Evolutionary conservation across 2,329 filamentous ascomycete genomes (phyloP), one percentile per base, ranked within the genome.

Genomic region (Monilinia laxa): DNA sequence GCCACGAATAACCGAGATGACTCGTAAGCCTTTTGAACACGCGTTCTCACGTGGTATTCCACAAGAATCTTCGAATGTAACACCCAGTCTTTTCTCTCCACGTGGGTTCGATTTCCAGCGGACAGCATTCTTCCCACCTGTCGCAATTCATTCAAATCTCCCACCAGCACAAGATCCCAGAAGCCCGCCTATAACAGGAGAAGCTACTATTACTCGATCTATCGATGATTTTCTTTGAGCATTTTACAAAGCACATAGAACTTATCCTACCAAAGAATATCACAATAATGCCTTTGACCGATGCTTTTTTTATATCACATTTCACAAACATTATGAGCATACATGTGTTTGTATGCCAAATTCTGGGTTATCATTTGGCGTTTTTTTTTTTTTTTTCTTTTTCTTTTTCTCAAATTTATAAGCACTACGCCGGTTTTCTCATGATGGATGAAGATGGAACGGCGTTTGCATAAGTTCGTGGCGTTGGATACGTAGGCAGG

Each of bases 171-270:
- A 84, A 40, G 90, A 93, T 75, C 91, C 91, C 18, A 81, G 91
- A 72, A 93, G 90, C 75, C 90, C 90, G 20, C 88, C 90, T 0
- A 90, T 89, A 16, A 86, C 85, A 73, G 90, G 90, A 51, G 89
- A 90, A 76, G 87, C 86, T 67, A 89, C 90, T 3, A 93, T 94
- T 68, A 86, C 88, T 62, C 83, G 90, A 66, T 93, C 89, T 67
- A 94, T 94, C 73, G 89, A 91, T 76, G 90, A 93, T 74, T 81
- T 92, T 62, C 80, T 93, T 77, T 93, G 82, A 83, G 51, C 42
- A 51, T 64, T 66, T 57, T 51, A 20, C 57, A 45, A 25, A 56
- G 60, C 51, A 56, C 52, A 67, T 67, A 52, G 65, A 67, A 56
- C 54, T 38, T 63, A 56, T 40, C 42, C 4, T 59, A 28, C 42